Evolutionary conservation across 2,329 filamentous ascomycete species (phyloP).

Genomic region (Ciborinia camelliae): DNA sequence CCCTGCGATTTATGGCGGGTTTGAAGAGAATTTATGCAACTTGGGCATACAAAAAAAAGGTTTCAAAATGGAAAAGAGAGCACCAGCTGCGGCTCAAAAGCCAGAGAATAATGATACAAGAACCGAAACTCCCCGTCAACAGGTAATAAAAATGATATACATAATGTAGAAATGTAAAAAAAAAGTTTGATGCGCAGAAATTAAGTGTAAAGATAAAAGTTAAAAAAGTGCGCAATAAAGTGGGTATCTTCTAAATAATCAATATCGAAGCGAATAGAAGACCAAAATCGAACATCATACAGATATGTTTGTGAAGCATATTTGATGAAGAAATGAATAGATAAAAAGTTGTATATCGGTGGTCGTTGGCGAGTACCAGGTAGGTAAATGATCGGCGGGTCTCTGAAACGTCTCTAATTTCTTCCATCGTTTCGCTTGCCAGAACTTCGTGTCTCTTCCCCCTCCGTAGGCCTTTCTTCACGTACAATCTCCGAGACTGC

Average conservation of each 20-base stretch:
- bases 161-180: conserved; percentile 11
- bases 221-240: conserved; percentile 13
- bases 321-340: conserved; percentile 10
- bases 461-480: conserved; percentile 28
- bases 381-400: conserved; percentile 21
- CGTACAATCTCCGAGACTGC: conserved; percentile 13
- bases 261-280: conserved; percentile 15
- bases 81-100: background rate
- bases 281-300: background rate
- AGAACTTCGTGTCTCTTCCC: conserved; percentile 34
- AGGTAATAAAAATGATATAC: conserved; percentile 12
- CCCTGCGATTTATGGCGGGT: background rate
- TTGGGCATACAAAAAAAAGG: background rate
- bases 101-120: conserved; percentile 14
- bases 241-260: conserved; percentile 20
- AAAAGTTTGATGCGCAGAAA: conserved; percentile 8
- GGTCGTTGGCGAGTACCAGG: background rate
- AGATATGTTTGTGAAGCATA: conserved; percentile 7
- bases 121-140: conserved; percentile 13
- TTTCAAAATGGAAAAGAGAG: background rate
- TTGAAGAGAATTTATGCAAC: conserved; percentile 2
- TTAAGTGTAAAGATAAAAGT: background rate
- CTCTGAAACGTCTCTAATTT: conserved; percentile 36
- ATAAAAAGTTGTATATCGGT: conserved; percentile 7
- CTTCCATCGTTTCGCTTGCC: conserved; percentile 37